A percentile compares a stretch with the other conserved stretches of the same genome.
Conservation (phyloP, 2,329 filamentous ascomycete species). For the Metarhizium album region DNA sequence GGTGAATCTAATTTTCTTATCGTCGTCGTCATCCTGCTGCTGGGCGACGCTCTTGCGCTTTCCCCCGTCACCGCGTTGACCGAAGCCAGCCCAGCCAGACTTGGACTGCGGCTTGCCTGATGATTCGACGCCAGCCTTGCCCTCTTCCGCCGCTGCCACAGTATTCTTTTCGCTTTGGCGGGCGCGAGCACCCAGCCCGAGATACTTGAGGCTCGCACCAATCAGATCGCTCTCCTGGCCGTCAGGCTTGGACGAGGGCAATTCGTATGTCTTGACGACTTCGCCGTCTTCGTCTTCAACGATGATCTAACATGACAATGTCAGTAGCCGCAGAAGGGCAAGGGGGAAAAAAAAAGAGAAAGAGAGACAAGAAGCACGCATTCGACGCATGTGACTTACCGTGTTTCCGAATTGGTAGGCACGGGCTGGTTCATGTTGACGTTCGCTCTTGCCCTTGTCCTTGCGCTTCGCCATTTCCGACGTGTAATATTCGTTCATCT, state of each 20-base stretch:
- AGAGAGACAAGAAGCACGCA: background rate
- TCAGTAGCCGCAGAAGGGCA: background rate
- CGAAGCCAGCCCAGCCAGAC: constrained; percentile 41
- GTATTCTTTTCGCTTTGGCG: constrained; percentile 29
- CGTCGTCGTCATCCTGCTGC: constrained; percentile 42
- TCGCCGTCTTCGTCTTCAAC: constrained; percentile 81
- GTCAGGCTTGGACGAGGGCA: constrained; percentile 44
- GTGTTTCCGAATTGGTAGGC: constrained; percentile 81
- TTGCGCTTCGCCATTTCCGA: constrained; percentile 54
- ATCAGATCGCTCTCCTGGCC: constrained; percentile 28
- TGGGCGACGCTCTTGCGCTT: constrained; percentile 29
- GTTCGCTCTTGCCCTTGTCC: constrained; percentile 48
- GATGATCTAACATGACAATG: constrained; percentile 50
- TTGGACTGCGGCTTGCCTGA: constrained; percentile 28
- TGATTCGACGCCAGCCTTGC: constrained; percentile 21
- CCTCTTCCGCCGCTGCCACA: constrained; percentile 18
- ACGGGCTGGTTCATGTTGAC: constrained; percentile 59
- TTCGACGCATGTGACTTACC: constrained; percentile 26
- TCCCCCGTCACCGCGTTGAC: constrained; percentile 21
- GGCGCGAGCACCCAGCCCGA: constrained; percentile 37
- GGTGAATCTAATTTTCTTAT: constrained; percentile 64
- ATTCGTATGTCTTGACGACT: constrained; percentile 74
- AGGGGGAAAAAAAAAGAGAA: background rate
- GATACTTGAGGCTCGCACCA: constrained; percentile 39
- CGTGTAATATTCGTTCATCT: constrained; percentile 40